These are phyloP conservation scores for Pestalotiopsis sp. DNA, from an alignment of 2,329 filamentous ascomycete species.

Conservation along the genomic window DNA sequence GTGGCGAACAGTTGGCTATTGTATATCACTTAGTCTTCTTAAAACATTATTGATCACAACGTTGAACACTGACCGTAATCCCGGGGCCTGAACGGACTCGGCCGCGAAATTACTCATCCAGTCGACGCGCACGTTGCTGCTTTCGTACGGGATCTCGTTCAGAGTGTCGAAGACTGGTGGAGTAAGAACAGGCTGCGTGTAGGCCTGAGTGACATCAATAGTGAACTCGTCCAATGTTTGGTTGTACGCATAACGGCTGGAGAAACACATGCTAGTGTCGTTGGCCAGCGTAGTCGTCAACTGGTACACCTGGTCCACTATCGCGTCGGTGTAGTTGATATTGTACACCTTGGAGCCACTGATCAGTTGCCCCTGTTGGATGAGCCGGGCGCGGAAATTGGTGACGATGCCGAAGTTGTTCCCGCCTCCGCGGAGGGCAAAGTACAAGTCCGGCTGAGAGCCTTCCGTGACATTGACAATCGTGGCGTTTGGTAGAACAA, in stretches of 20 bases:
- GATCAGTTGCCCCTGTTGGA: background rate
- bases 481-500: background rate
- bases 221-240: background rate
- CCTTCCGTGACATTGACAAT: background rate
- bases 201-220: background rate
- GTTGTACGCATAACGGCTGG: background rate
- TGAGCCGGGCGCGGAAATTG: background rate
- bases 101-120: background rate
- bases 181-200: background rate
- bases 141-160: background rate
- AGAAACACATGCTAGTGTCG: background rate
- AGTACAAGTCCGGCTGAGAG: background rate
- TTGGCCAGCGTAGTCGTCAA: background rate
- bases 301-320: background rate
- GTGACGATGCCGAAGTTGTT: background rate
- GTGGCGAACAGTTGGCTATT: background rate
- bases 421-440: background rate
- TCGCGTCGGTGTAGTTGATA: background rate
- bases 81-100: background rate
- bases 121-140: background rate
- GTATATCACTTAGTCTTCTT: background rate
- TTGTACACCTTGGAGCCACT: background rate
- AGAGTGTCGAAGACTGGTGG: background rate
- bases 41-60: background rate
- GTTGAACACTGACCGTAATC: background rate